Evolutionary conservation across 177 flowering plant species (phyloP).

Genomic region (Telopea speciosissima): DNA sequence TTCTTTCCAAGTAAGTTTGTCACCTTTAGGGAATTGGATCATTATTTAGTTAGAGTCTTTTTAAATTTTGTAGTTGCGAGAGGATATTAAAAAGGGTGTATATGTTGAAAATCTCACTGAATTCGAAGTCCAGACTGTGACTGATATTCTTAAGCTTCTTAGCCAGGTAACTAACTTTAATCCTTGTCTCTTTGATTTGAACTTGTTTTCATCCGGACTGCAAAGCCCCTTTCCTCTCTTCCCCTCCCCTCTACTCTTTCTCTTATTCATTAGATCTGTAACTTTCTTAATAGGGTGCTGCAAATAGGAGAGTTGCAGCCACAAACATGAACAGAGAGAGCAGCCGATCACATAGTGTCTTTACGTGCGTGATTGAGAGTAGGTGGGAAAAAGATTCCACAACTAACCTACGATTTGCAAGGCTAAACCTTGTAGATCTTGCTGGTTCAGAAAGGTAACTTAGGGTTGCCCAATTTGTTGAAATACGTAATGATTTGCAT

Average conservation of each 20-base stretch:
- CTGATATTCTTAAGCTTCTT: constrained; percentile 73
- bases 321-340: constrained; percentile 99
- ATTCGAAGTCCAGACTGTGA: constrained; percentile 79
- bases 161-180: constrained; percentile 46
- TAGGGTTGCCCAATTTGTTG: background rate
- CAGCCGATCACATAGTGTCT: constrained; percentile 97
- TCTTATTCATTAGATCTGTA: constrained; percentile 11
- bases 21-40: background rate
- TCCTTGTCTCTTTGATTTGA: background rate
- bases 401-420: constrained; percentile 79
- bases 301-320: constrained; percentile 94
- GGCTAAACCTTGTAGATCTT: constrained; percentile 95
- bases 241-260: background rate
- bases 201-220: background rate
- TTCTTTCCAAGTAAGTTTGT: background rate
- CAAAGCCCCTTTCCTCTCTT: background rate
- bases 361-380: constrained; percentile 95
- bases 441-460: constrained; percentile 98
- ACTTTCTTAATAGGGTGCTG: constrained; percentile 69
- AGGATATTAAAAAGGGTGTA: constrained; percentile 83
- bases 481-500: background rate
- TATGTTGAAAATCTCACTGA: constrained; percentile 95
- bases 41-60: constrained; percentile 1
- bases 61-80: constrained; percentile 54
- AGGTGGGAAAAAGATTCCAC: constrained; percentile 90